phyloP scores from a whole-genome alignment of 1,284 basidiomycete species.

The Leccinum variabile region DNA sequence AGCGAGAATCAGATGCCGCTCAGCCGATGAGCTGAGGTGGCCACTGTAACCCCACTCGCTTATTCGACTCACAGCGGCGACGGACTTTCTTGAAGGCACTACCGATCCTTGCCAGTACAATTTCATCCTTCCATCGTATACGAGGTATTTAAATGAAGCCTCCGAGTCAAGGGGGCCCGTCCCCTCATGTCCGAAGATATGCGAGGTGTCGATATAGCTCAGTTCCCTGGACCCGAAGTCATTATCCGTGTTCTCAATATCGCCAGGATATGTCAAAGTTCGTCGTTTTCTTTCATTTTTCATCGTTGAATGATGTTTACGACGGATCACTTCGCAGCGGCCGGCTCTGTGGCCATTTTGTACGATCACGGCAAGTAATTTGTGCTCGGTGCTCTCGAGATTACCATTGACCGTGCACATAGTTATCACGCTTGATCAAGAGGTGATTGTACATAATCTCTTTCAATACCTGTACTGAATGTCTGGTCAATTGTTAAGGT shows the following conservation, averaged over 20 bases:
- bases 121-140: not conserved
- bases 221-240: not conserved
- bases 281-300: not conserved
- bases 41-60: too few species aligned
- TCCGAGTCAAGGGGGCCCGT: not conserved
- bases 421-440: conserved; percentile 15
- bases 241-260: not conserved
- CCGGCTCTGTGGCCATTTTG: conserved; percentile 1
- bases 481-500: conserved; percentile 6
- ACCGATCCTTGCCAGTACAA: not conserved
- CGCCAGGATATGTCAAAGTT: conserved; percentile 3
- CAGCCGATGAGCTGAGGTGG: too few species aligned
- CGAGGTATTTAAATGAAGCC: not conserved
- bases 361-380: conserved; percentile 9
- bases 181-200: not conserved
- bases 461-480: not conserved
- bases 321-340: not conserved
- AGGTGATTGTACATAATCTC: conserved; percentile 5
- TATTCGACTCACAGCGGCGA: too few species aligned
- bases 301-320: not conserved
- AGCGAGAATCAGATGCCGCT: too few species aligned
- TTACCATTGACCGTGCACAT: not conserved
- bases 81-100: too few species aligned
- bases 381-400: not conserved
- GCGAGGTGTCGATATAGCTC: not conserved